Evolutionary conservation across 2,329 filamentous ascomycete genomes (phyloP).

Genomic region (Huntiella abstrusa): DNA sequence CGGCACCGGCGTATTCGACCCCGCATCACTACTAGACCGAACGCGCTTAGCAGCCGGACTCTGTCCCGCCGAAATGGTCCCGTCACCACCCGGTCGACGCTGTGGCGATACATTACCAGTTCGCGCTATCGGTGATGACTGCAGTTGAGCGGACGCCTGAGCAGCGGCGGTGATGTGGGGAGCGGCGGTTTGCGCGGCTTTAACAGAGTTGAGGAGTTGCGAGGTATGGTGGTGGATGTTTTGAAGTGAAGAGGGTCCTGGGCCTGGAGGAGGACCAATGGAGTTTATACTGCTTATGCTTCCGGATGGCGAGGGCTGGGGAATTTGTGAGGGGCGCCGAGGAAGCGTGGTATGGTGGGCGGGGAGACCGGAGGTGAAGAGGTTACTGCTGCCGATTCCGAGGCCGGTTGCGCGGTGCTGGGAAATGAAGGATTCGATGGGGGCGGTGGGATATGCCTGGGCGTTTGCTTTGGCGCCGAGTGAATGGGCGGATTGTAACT

Average conservation of each 20-base stretch:
- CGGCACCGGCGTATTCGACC: not conserved
- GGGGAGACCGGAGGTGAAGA: conserved; percentile 15
- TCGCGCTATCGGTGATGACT: conserved; percentile 14
- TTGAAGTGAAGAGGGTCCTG: conserved; percentile 1
- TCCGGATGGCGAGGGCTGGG: conserved; percentile 10
- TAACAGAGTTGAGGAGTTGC: conserved; percentile 1
- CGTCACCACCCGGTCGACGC: conserved; percentile 17
- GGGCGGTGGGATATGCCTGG: conserved; percentile 23
- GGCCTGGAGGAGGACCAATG: not conserved
- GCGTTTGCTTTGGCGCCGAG: conserved; percentile 36
- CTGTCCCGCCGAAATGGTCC: conserved; percentile 12
- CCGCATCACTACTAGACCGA: conserved; percentile 55
- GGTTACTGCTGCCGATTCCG: conserved; percentile 19
- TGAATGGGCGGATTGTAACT: conserved; percentile 58
- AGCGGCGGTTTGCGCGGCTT: not conserved
- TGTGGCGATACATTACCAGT: conserved; percentile 15
- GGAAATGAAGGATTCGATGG: conserved; percentile 28
- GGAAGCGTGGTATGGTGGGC: conserved; percentile 16
- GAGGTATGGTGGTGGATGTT: conserved; percentile 8
- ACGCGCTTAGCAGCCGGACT: conserved; percentile 31
- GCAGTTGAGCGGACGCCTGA: conserved; percentile 2
- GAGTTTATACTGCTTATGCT: not conserved
- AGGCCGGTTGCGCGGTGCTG: conserved; percentile 28
- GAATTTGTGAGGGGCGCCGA: conserved; percentile 9
- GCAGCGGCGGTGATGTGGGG: not conserved